phyloP scores from a whole-genome alignment of 2,329 filamentous ascomycete genomes.

The Escovopsis sp. region DNA sequence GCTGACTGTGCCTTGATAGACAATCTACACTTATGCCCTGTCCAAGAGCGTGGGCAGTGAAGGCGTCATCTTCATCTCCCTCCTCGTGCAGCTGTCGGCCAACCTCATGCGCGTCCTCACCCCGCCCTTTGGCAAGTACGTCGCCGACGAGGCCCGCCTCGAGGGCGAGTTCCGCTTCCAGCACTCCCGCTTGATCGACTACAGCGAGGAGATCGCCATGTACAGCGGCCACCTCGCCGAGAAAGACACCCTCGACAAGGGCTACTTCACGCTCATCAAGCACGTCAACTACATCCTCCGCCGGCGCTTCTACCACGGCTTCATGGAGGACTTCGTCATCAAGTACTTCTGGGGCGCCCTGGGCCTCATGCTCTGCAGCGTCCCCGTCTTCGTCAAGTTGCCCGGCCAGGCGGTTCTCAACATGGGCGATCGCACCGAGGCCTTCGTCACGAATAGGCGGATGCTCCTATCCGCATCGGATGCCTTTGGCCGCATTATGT shows the following conservation, averaged over 20 bases:
- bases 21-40: constrained; percentile 87
- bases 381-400: constrained; percentile 90
- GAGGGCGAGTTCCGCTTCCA: constrained; percentile 96
- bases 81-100: constrained; percentile 85
- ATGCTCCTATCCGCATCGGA: constrained; percentile 89
- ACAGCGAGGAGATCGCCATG: constrained; percentile 86
- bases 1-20: constrained; percentile 24
- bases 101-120: constrained; percentile 88
- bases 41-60: constrained; percentile 94
- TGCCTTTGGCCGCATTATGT: constrained; percentile 91
- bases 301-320: constrained; percentile 86
- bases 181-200: constrained; percentile 87
- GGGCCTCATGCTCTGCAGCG: constrained; percentile 79
- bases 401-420: constrained; percentile 50
- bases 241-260: constrained; percentile 93
- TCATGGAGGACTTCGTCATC: constrained; percentile 99
- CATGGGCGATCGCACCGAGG: constrained; percentile 58
- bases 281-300: constrained; percentile 94
- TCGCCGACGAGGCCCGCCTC: constrained; percentile 84
- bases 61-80: constrained; percentile 85
- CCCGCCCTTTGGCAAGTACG: constrained; percentile 92
- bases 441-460: constrained; percentile 85
- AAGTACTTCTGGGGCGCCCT: constrained; percentile 98
- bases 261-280: constrained; percentile 97
- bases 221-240: constrained; percentile 87